phyloP scores from a whole-genome alignment of 2,329 filamentous ascomycete species.

The Sordariomycetes sp. region DNA sequence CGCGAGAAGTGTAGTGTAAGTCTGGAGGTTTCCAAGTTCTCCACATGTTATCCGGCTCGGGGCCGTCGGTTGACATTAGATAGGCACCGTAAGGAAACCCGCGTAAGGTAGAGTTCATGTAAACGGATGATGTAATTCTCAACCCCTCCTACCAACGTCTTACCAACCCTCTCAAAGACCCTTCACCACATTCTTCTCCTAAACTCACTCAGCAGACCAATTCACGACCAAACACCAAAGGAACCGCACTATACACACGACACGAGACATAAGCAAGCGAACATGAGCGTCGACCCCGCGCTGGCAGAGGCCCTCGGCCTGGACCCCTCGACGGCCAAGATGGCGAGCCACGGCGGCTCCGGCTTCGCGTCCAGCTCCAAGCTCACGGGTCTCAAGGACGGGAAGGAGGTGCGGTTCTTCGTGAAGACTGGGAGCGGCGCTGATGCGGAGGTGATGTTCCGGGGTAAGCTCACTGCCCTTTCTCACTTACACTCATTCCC shows the following conservation, averaged over 20 bases:
- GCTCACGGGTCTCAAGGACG: conserved; percentile 29
- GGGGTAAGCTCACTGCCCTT: conserved; percentile 27
- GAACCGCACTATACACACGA: neutral
- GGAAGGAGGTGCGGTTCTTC: conserved; percentile 45
- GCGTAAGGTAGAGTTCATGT: neutral
- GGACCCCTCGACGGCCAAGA: conserved; percentile 35
- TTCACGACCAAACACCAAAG: neutral
- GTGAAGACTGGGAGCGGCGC: conserved; percentile 55
- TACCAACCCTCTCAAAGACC: neutral
- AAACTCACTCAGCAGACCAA: neutral
- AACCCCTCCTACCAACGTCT: neutral
- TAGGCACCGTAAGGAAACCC: neutral
- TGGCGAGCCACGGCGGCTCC: conserved; percentile 50
- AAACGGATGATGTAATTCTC: neutral
- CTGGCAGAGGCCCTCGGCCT: conserved; percentile 48
- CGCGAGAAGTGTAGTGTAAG: neutral
- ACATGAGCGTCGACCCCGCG: conserved; percentile 43
- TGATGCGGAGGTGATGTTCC: conserved; percentile 55
- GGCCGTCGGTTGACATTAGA: neutral
- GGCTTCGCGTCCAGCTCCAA: conserved; percentile 58
- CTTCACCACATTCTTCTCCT: neutral
- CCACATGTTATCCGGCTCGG: neutral
- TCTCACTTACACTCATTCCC: neutral
- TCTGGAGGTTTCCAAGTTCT: neutral
- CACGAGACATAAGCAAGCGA: conserved; percentile 12